Evolutionary conservation across 2,329 filamentous ascomycete genomes (phyloP), one percentile per base, ranked within the genome.

Genomic region (Allantophomopsis cytisporea): DNA sequence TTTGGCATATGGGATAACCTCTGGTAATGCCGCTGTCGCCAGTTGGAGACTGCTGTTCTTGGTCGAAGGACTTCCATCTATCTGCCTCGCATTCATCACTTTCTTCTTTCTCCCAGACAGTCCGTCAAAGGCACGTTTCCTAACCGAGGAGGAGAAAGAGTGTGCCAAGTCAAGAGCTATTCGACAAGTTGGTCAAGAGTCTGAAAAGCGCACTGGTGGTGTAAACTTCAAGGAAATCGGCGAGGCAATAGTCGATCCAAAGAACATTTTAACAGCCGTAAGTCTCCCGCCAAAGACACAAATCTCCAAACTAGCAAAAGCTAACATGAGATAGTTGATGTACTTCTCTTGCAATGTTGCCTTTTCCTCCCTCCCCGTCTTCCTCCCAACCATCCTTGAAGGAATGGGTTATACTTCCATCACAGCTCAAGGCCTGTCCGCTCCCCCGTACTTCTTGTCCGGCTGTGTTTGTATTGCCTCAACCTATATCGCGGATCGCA

Each of bases 371-470:
- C 62, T 81, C 4, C 73, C 77, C 0, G 73, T 79, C 2, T 82
- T 80, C 49, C 62, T 81, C 2, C 76, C 76, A 0, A 70, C 73
- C 2, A 76, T 81, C 45, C 60, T 81, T 12, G 58, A 65, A 37
- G 64, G 71, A 40, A 82, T 86, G 75, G 80, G 81, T 8, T 85
- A 79, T 57, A 71, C 68, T 0, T 61, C 68, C 12, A 68, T 84
- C 43, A 64, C 76, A 42, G 76, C 82, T 0, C 81, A 87, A 57
- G 82, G 80, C 1, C 66, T 87, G 11, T 79, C 78, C 1, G 79
- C 80, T 0, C 80, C 80, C 1, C 79, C 80, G 0, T 84, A 80
- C 55, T 73, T 85, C 48, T 56, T 81, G 13, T 69, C 78, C 2
- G 83, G 80, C 52, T 48, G 81, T 11, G 58, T 76, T 16, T 80